These are phyloP conservation scores for Psilocybe cubensis DNA, from an alignment of 768 basidiomycete species.

Conservation along the genomic window DNA sequence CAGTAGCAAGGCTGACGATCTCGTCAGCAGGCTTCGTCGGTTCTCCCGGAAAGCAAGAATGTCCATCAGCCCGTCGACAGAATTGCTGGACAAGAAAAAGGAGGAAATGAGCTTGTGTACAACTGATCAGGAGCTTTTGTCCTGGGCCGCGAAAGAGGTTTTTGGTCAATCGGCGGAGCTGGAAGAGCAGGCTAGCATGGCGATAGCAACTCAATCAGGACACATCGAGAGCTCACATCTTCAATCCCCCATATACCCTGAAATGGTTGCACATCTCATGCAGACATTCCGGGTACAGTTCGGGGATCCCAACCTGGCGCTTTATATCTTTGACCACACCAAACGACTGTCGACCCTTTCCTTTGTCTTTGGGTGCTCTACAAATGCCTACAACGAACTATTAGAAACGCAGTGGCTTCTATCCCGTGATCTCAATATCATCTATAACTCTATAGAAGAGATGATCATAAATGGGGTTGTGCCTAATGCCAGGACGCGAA, in stretches of 20 bases:
- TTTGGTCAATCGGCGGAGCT: constrained; percentile 62
- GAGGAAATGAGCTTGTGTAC: constrained; percentile 74
- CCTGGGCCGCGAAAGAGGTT: constrained; percentile 72
- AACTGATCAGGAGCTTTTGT: constrained; percentile 70
- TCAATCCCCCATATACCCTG: constrained; percentile 72
- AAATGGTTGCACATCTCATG: constrained; percentile 79
- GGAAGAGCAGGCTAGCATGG: constrained; percentile 48
- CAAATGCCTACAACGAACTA: constrained; percentile 86
- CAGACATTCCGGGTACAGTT: constrained; percentile 78
- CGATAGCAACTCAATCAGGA: constrained; percentile 28
- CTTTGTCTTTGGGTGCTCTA: constrained; percentile 90
- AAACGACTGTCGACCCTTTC: constrained; percentile 74
- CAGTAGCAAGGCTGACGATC: constrained; percentile 41
- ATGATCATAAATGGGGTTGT: constrained; percentile 83
- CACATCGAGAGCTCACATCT: constrained; percentile 38
- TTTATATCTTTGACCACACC: constrained; percentile 83
- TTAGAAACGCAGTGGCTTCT: constrained; percentile 83
- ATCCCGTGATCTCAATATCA: constrained; percentile 82
- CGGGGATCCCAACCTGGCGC: constrained; percentile 76
- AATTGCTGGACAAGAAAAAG: constrained; percentile 62
- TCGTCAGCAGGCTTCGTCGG: constrained; percentile 59
- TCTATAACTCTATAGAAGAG: constrained; percentile 74
- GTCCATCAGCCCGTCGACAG: constrained; percentile 38
- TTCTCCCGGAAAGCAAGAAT: constrained; percentile 58
- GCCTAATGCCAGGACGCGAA: constrained; percentile 61